Conservation (phyloP, 129 eudicot species). For the Kitagawia praeruptora region DNA sequence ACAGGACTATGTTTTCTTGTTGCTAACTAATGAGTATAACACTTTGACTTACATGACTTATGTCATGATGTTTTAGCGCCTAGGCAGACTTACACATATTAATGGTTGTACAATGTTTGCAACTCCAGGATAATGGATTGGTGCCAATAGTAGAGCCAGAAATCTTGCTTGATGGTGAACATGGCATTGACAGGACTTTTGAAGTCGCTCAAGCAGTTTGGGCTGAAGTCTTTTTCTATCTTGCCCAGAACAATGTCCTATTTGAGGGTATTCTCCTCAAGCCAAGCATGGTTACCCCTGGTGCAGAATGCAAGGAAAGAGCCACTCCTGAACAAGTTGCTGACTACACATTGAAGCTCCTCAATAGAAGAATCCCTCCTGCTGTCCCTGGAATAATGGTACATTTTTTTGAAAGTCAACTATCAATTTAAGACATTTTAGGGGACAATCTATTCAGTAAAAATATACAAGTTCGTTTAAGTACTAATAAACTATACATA, state of each 20-base stretch:
- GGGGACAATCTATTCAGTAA: neutral
- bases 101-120: neutral
- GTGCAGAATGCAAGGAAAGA: constrained; percentile 45
- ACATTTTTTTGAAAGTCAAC: neutral
- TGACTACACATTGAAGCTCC: constrained; percentile 42
- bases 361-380: constrained; percentile 35
- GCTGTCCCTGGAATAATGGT: constrained; percentile 39
- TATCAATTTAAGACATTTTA: neutral
- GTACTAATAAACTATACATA: neutral
- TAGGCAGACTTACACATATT: neutral
- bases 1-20: neutral
- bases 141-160: constrained; percentile 54
- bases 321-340: constrained; percentile 43
- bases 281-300: constrained; percentile 53
- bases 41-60: neutral
- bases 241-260: constrained; percentile 45
- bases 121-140: constrained; percentile 40
- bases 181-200: constrained; percentile 45
- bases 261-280: constrained; percentile 47
- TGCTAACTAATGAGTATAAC: neutral
- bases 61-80: neutral
- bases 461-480: neutral
- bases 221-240: constrained; percentile 43
- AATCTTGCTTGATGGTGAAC: constrained; percentile 45
- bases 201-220: constrained; percentile 44